A percentile compares a stretch with the other conserved stretches of the same genome.
These are phyloP conservation scores for Geoglossum glabrum DNA, from an alignment of 495 filamentous ascomycete genomes.

Conservation along the genomic window DNA sequence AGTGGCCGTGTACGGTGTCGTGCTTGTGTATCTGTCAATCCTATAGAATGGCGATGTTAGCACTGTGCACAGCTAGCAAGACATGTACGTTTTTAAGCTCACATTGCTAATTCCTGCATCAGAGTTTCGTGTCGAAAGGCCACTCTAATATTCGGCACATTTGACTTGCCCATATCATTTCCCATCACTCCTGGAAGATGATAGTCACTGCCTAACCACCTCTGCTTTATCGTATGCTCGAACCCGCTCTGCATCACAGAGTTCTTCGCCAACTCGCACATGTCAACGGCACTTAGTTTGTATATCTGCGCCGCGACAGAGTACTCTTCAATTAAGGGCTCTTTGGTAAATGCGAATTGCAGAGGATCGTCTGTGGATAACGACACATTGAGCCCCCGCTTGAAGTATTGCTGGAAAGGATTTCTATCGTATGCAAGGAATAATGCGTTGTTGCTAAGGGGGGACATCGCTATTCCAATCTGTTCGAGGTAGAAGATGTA, in stretches of 20 bases:
- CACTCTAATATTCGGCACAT: constrained; percentile 82
- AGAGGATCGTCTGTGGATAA: constrained; percentile 92
- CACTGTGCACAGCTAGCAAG: not conserved
- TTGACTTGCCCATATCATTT: constrained; percentile 85
- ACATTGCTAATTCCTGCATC: constrained; percentile 66
- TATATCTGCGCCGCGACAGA: constrained; percentile 96
- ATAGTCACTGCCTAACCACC: constrained; percentile 70
- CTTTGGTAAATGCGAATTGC: constrained; percentile 96
- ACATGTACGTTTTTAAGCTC: not conserved
- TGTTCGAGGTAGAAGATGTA: constrained; percentile 97
- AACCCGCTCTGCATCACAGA: constrained; percentile 90
- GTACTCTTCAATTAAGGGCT: constrained; percentile 95
- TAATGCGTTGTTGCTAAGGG: constrained; percentile 89
- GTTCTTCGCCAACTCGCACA: constrained; percentile 95
- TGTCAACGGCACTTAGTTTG: constrained; percentile 89
- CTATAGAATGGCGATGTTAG: not conserved
- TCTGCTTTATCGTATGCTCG: constrained; percentile 66
- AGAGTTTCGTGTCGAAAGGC: constrained; percentile 73
- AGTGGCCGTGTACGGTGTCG: not conserved
- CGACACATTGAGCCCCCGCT: constrained; percentile 82
- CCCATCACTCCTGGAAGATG: constrained; percentile 52
- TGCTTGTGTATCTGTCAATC: not conserved
- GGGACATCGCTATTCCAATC: constrained; percentile 97
- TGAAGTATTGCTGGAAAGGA: constrained; percentile 87
- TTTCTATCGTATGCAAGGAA: constrained; percentile 97